Base-by-base conservation (phyloP, 345 rosid genomes). In the Eutrema japonicum region DNA sequence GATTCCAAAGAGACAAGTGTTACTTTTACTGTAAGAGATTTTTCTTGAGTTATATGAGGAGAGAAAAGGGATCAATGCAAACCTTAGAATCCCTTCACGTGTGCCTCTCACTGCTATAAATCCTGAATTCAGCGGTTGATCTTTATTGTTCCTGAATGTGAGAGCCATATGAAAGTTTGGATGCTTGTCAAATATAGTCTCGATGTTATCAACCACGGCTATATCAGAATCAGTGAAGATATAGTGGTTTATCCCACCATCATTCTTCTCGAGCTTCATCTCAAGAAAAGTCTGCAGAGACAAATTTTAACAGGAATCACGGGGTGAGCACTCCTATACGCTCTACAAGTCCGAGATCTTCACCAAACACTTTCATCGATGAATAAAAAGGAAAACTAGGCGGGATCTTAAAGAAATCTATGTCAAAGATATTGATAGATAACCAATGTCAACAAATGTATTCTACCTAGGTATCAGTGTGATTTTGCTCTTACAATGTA, bases 51-150 rank as follows among this genome's bases (percentile, higher is more conserved):
- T 41, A 46, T 60, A 66, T 8, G 5, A 43, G 73, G 54, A n/a
- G 54, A 66, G 55, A 47, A 64, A 41, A 54, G 3, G 35, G 38
- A 16, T 60, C 71, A 18, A 52, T 36, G 48, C 53, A 53, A 56
- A 94, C 99, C 97, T 92, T 73, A 72, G 74, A 70, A 90, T 79
- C 55, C 91, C 90, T 38, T 92, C 96, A 10, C 45, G 74, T 5
- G 98, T 90, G 58, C 99, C 99, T 87, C 96, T 81, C 32, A 90
- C 96, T 8, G 99, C 97, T 66, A 95, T 86, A 78, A 88, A 90
- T 59, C 98, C 98, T 30, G 99, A 95, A 82, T 92, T 92, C 70
- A 95, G 80, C 45, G 99, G 99, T 54, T 95, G 97, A 18, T 86
- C 90, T 86, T 90, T 95, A 76, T 90, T 95, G 84, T 90, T 95